These are phyloP conservation scores for Fusarium chuoi DNA, from an alignment of 2,329 filamentous ascomycete genomes.

Conservation along the genomic window DNA sequence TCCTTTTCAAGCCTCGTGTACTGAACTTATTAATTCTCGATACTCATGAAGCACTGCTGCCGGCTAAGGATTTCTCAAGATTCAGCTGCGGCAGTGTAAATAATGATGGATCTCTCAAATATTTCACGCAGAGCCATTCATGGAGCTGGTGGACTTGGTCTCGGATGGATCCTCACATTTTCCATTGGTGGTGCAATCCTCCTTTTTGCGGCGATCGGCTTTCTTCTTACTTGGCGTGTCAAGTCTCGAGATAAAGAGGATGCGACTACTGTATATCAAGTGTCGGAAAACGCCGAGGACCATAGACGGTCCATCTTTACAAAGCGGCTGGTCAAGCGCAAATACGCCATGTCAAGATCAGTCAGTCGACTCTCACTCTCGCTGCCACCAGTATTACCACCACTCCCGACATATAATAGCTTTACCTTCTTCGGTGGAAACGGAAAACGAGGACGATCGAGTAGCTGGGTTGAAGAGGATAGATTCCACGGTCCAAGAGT, in stretches of 20 bases:
- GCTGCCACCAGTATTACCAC: slow-evolving; percentile 47
- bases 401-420: slow-evolving; percentile 48
- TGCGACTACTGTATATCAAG: slow-evolving; percentile 45
- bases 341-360: slow-evolving; percentile 39
- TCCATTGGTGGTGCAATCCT: slow-evolving; percentile 59
- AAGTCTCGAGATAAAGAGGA: slow-evolving; percentile 36
- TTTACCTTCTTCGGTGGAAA: slow-evolving; percentile 45
- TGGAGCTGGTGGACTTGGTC: slow-evolving; percentile 39
- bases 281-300: slow-evolving; percentile 36
- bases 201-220: slow-evolving; percentile 55
- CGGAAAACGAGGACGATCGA: slow-evolving; percentile 41
- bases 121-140: slow-evolving; percentile 13
- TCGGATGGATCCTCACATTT: slow-evolving; percentile 57
- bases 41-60: slow-evolving; percentile 15
- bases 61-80: slow-evolving; percentile 3
- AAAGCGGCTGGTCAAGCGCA: slow-evolving; percentile 48
- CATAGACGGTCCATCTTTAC: slow-evolving; percentile 34
- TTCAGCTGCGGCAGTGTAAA: slow-evolving; percentile 23
- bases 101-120: slow-evolving; percentile 18
- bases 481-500: slow-evolving; percentile 60
- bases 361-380: slow-evolving; percentile 47
- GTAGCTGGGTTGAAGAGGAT: slow-evolving; percentile 63
- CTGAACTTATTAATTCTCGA: slow-evolving; percentile 3
- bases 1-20: slow-evolving; percentile 23
- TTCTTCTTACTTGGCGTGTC: slow-evolving; percentile 55